phyloP scores from a whole-genome alignment of 805 yeast species.

The Yarrowia porcina region DNA sequence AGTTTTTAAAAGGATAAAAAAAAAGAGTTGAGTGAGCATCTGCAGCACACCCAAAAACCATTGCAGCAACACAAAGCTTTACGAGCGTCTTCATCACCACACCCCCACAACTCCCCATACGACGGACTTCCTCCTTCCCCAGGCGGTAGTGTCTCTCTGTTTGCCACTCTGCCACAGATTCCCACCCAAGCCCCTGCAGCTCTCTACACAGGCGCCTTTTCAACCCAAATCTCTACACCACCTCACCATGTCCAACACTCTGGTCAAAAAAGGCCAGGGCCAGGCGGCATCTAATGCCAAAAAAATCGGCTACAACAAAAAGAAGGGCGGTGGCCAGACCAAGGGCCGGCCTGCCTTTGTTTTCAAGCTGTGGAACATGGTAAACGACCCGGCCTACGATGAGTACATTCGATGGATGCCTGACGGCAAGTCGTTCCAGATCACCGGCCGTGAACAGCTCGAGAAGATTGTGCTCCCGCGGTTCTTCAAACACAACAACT shows the following conservation, averaged over 20 bases:
- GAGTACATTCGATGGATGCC: slow-evolving; percentile 78
- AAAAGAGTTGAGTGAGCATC: background rate
- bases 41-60: slow-evolving; percentile 4
- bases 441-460: slow-evolving; percentile 75
- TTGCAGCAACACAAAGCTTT: slow-evolving; percentile 9
- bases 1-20: background rate
- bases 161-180: background rate
- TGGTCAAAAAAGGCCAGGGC: slow-evolving; percentile 25
- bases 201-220: background rate
- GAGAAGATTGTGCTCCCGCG: slow-evolving; percentile 82
- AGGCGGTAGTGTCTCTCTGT: background rate
- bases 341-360: slow-evolving; percentile 77
- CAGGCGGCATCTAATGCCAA: slow-evolving; percentile 18
- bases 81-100: background rate
- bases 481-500: slow-evolving; percentile 92
- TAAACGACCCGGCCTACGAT: slow-evolving; percentile 70
- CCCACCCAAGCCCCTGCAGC: background rate
- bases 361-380: slow-evolving; percentile 92
- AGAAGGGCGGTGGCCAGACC: slow-evolving; percentile 31
- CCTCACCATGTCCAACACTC: slow-evolving; percentile 14
- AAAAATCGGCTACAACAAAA: slow-evolving; percentile 27
- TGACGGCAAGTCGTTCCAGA: slow-evolving; percentile 83
- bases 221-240: background rate
- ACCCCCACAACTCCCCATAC: background rate
- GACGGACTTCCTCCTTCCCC: background rate